Conservation (phyloP, 2,329 filamentous ascomycete genomes). For the Fusarium neocosmosporiellum region DNA sequence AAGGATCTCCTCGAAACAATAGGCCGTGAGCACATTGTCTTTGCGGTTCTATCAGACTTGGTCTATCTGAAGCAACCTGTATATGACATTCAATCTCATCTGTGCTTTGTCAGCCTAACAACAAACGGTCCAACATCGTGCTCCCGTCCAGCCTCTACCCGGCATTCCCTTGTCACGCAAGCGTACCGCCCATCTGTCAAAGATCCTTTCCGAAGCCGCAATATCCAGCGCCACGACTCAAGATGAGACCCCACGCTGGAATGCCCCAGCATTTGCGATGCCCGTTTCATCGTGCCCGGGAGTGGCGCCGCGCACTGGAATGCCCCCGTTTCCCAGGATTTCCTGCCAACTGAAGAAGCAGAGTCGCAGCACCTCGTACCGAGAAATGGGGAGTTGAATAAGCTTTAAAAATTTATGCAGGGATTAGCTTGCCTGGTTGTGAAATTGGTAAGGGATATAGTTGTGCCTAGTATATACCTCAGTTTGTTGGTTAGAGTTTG, state of each 20-base stretch:
- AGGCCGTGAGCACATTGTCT: neutral
- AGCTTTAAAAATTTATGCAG: neutral
- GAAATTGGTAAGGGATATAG: constrained; percentile 1
- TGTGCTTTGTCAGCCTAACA: neutral
- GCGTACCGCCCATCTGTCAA: neutral
- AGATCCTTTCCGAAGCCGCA: neutral
- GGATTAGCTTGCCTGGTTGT: neutral
- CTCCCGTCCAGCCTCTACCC: neutral
- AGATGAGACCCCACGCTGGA: constrained; percentile 6
- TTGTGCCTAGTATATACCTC: neutral
- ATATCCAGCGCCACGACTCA: neutral
- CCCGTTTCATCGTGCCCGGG: constrained; percentile 32
- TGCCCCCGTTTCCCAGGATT: neutral
- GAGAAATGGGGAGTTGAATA: neutral
- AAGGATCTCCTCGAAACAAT: neutral
- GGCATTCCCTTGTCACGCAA: constrained; percentile 8
- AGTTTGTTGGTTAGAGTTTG: neutral
- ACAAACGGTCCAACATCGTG: neutral
- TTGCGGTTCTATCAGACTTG: neutral
- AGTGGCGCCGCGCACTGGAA: constrained; percentile 29
- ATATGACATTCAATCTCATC: neutral
- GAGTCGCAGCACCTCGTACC: neutral
- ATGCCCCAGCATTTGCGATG: constrained; percentile 17
- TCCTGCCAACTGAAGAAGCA: neutral
- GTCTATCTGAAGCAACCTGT: neutral